Evolutionary conservation across 495 filamentous ascomycete genomes (phyloP).

Genomic region (Cudoniella acicularis): DNA sequence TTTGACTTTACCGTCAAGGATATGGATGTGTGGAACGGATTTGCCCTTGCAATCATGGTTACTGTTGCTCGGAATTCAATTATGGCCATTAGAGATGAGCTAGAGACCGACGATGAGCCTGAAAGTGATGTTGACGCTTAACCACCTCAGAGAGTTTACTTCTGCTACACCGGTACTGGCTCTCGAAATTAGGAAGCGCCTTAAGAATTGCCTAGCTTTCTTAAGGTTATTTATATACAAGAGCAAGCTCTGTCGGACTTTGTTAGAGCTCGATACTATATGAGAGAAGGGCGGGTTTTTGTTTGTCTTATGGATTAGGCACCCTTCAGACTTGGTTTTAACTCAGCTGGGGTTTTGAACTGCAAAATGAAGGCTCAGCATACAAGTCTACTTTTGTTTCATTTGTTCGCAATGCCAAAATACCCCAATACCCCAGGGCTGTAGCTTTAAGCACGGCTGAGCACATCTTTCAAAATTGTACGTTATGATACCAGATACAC

Average conservation of each 20-base stretch:
- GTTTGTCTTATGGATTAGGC: too few species aligned
- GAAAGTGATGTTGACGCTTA: background rate
- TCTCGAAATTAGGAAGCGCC: too few species aligned
- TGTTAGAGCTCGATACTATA: too few species aligned
- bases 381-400: background rate
- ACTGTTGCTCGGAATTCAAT: slow-evolving; percentile 19
- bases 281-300: too few species aligned
- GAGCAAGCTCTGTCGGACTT: too few species aligned
- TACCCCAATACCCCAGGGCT: background rate
- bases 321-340: too few species aligned
- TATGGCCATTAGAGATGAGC: slow-evolving; percentile 21
- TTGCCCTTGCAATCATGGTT: slow-evolving; percentile 29
- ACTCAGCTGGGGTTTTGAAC: background rate
- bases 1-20: slow-evolving; percentile 32
- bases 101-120: slow-evolving; percentile 13
- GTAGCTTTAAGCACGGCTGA: background rate
- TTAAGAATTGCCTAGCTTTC: too few species aligned
- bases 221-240: too few species aligned
- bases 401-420: background rate
- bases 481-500: background rate
- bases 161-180: background rate
- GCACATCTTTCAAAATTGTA: too few species aligned
- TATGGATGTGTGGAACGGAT: slow-evolving; percentile 37
- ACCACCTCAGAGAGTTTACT: background rate
- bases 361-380: background rate